phyloP scores from a whole-genome alignment of 495 filamentous ascomycete genomes.

The Talaromyces trachyspermus region DNA sequence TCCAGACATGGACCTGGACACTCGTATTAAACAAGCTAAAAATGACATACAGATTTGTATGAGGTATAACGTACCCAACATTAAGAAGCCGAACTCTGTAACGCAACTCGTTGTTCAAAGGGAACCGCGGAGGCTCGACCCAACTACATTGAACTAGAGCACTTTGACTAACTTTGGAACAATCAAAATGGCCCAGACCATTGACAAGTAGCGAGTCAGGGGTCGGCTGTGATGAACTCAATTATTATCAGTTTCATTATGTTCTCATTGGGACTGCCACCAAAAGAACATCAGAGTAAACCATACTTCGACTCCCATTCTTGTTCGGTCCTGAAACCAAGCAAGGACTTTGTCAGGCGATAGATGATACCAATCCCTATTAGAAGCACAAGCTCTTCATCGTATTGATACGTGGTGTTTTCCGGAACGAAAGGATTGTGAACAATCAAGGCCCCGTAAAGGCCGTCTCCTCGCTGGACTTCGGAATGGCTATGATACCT shows the following conservation, averaged over 20 bases:
- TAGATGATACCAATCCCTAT: constrained; percentile 50
- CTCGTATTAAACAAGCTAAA: neutral
- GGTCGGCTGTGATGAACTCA: constrained; percentile 27
- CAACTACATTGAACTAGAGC: neutral
- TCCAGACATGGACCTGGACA: constrained; percentile 38
- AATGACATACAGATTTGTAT: neutral
- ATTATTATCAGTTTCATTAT: neutral
- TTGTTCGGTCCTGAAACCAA: constrained; percentile 36
- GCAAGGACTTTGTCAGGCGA: constrained; percentile 28
- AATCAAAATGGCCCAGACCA: constrained; percentile 39
- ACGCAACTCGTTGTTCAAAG: neutral
- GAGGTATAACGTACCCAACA: constrained; percentile 21
- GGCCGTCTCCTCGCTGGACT: constrained; percentile 64
- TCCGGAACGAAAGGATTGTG: constrained; percentile 43
- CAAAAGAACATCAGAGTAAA: neutral
- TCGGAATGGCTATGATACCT: constrained; percentile 62
- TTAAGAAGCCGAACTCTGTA: constrained; percentile 32
- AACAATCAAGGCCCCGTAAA: constrained; percentile 64
- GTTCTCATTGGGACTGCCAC: too few species aligned
- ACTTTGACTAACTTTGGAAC: constrained; percentile 40
- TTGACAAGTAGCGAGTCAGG: constrained; percentile 47
- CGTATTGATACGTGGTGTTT: constrained; percentile 17
- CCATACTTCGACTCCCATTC: constrained; percentile 41
- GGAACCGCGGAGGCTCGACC: constrained; percentile 20
- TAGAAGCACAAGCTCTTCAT: constrained; percentile 36